Base-by-base conservation (phyloP, 2,329 filamentous ascomycete species). In the Calonectria pteridis region DNA sequence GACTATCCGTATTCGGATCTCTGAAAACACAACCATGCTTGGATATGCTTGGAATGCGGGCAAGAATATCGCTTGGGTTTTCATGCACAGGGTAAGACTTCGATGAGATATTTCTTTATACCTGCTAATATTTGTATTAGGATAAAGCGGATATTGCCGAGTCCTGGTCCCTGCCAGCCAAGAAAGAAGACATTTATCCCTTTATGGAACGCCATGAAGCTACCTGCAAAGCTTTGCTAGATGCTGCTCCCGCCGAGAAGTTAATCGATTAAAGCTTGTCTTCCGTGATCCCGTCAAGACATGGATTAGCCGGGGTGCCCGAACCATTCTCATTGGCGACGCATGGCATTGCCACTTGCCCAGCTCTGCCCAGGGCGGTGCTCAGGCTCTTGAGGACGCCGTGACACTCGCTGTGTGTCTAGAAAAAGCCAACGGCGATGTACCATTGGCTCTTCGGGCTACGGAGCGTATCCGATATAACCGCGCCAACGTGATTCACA, bases 141-240 rank as follows among this genome's bases (percentile, higher is more conserved):
- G 77, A 78, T 2, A 71, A 76, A 0, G 70, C 71, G 26, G 77
- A 78, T 1, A 77, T 78, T 7, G 75, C 75, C 4, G 77, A 78
- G 51, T 77, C 76, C 1, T 78, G 77, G 77, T 78, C 76, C 0
- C 71, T 76, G 4, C 76, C 76, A 13, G 77, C 73, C 0, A 78
- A 76, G 53, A 74, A 76, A 0, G 75, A 78, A 33, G 77, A 78
- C 4, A 75, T 78, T 0, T 2, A 69, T 0, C 68, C 75, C 3
- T 50, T 74, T 6, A 63, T 78, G 3, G 71, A 74, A 3, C 68
- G 72, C n/a, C 53, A 63, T 58, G 46, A 68, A 35, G 37, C 40
- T 13, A 43, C 29, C 6, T 69, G 67, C 28, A 50, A 50, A 29
- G 40, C 51, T 7, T 31, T 69, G n/a, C 40, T 69, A 3, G 53